Evolutionary conservation across 1,139 yeast genomes (phyloP).

Genomic region (Insectozyma bohioensis): DNA sequence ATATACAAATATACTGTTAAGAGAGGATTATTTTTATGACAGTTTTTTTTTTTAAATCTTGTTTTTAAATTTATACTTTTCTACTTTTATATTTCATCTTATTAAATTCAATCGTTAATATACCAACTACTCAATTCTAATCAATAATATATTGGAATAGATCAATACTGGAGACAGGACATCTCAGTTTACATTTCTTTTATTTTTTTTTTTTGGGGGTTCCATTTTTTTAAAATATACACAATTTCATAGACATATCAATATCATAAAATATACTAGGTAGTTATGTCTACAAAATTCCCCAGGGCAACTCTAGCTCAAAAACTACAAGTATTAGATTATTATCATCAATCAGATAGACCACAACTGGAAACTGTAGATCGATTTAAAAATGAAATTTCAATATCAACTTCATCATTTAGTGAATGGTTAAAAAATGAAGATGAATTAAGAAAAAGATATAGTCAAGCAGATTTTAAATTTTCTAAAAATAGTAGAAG

Average conservation of each 20-base stretch:
- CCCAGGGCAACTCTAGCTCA: slow-evolving; percentile 62
- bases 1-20: slow-evolving; percentile 4
- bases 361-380: slow-evolving; percentile 63
- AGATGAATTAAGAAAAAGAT: slow-evolving; percentile 45
- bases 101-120: no score
- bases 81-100: no score
- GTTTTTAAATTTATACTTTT: no score
- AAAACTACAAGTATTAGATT: slow-evolving; percentile 54
- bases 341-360: slow-evolving; percentile 45
- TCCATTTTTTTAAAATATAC: no score
- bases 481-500: slow-evolving; percentile 44
- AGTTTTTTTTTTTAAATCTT: neutral
- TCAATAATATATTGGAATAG: no score
- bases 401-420: slow-evolving; percentile 57
- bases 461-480: slow-evolving; percentile 34
- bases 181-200: no score
- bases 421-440: slow-evolving; percentile 63
- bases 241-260: no score
- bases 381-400: slow-evolving; percentile 44
- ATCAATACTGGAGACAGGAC: no score
- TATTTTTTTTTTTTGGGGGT: no score
- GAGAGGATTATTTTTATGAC: slow-evolving; percentile 2
- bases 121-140: no score
- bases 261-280: no score
- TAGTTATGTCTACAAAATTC: slow-evolving; percentile 23